phyloP scores from a whole-genome alignment of 2,329 filamentous ascomycete species.

The Sporothrix variecibatus region DNA sequence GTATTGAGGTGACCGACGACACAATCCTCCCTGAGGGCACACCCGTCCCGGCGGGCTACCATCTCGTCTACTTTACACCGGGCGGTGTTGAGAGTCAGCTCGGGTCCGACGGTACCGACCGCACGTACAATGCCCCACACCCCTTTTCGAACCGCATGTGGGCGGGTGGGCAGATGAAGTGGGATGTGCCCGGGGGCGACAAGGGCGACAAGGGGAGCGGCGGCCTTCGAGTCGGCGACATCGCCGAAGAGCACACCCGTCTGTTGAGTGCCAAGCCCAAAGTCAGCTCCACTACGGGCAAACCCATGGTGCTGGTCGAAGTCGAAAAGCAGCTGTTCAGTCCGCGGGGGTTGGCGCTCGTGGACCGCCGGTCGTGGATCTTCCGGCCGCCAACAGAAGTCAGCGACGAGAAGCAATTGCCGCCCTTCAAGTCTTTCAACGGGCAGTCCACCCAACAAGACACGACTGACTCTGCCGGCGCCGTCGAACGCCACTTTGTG shows the following conservation, averaged over 20 bases:
- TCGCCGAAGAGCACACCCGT: conserved; percentile 5
- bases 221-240: not conserved
- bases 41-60: conserved; percentile 59
- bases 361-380: conserved; percentile 57
- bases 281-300: conserved; percentile 54
- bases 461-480: not conserved
- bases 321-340: conserved; percentile 63
- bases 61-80: conserved; percentile 66
- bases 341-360: conserved; percentile 51
- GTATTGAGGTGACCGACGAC: conserved; percentile 34
- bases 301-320: conserved; percentile 63
- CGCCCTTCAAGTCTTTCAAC: not conserved
- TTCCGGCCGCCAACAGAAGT: conserved; percentile 42
- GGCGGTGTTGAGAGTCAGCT: conserved; percentile 55
- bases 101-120: conserved; percentile 62
- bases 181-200: conserved; percentile 37
- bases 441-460: not conserved
- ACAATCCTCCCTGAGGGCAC: conserved; percentile 46
- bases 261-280: conserved; percentile 58
- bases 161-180: conserved; percentile 63
- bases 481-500: not conserved
- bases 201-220: too few species aligned
- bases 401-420: not conserved
- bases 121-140: conserved; percentile 57
- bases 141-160: conserved; percentile 68